These are phyloP conservation scores for Cicer cuneatum DNA, from an alignment of 306 rosid genomes.

Conservation along the genomic window DNA sequence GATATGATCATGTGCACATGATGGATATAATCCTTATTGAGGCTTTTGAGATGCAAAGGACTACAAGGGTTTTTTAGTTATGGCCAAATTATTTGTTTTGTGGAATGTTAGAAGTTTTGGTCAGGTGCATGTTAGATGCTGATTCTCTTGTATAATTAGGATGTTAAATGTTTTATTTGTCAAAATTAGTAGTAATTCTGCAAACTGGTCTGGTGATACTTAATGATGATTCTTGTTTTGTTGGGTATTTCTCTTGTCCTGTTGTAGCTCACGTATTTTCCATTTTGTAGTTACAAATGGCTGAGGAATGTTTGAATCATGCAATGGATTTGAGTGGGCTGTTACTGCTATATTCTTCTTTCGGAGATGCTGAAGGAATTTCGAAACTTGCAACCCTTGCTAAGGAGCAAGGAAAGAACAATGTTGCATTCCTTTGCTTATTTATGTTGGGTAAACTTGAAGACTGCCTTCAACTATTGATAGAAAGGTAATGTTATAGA, in stretches of 20 bases:
- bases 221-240: conserved; percentile 38
- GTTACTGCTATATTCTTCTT: conserved; percentile 92
- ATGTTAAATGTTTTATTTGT: conserved; percentile 25
- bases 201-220: conserved; percentile 16
- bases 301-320: conserved; percentile 87
- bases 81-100: conserved; percentile 36
- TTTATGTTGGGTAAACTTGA: conserved; percentile 96
- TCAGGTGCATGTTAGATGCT: conserved; percentile 19
- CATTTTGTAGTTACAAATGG: conserved; percentile 89
- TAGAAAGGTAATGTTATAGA: conserved; percentile 74
- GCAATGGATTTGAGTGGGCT: conserved; percentile 97
- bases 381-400: conserved; percentile 82
- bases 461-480: conserved; percentile 95
- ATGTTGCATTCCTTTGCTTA: conserved; percentile 94
- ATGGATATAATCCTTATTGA: conserved; percentile 28
- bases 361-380: conserved; percentile 98
- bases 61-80: conserved; percentile 22
- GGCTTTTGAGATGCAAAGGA: conserved; percentile 34
- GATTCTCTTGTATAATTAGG: conserved; percentile 36
- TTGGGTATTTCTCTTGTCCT: conserved; percentile 35
- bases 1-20: conserved; percentile 28
- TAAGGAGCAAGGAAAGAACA: conserved; percentile 97
- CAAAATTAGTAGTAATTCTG: conserved; percentile 21
- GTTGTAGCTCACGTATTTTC: conserved; percentile 42
- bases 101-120: conserved; percentile 34